Conservation (phyloP, 2,329 filamentous ascomycete genomes). For the Stagonosporopsis cucurbitacearum region DNA sequence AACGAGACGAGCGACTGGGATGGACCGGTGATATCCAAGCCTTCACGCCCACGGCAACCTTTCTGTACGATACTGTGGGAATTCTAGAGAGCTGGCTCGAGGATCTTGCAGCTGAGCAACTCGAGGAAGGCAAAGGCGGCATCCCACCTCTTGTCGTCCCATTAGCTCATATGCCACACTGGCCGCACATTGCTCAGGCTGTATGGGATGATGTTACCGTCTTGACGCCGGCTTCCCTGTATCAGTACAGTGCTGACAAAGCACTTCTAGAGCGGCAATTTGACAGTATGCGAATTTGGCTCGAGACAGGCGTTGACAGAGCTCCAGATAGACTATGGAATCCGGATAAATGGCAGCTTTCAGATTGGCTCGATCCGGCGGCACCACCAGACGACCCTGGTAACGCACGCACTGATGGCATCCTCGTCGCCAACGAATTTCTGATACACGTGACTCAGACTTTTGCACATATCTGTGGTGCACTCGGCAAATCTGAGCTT, state of each 20-base stretch:
- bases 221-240: neutral
- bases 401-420: neutral
- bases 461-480: neutral
- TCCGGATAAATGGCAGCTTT: conserved; percentile 50
- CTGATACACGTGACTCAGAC: neutral
- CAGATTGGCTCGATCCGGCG: conserved; percentile 28
- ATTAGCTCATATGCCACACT: neutral
- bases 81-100: neutral
- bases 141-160: neutral
- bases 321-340: neutral
- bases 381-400: conserved; percentile 22
- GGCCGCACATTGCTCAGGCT: neutral
- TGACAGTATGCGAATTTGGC: neutral
- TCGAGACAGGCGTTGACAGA: neutral
- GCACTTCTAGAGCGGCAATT: neutral
- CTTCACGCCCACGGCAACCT: conserved; percentile 57
- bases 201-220: neutral
- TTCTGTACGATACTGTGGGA: neutral
- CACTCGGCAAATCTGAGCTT: neutral
- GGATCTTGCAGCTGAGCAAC: neutral
- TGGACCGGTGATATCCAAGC: conserved; percentile 61
- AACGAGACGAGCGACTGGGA: conserved; percentile 60
- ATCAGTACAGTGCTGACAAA: neutral
- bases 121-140: neutral
- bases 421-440: neutral